A percentile compares a stretch with the other conserved stretches of the same genome.
These are phyloP conservation scores for Elasticomyces elasticus DNA, from an alignment of 495 filamentous ascomycete species.

Conservation along the genomic window DNA sequence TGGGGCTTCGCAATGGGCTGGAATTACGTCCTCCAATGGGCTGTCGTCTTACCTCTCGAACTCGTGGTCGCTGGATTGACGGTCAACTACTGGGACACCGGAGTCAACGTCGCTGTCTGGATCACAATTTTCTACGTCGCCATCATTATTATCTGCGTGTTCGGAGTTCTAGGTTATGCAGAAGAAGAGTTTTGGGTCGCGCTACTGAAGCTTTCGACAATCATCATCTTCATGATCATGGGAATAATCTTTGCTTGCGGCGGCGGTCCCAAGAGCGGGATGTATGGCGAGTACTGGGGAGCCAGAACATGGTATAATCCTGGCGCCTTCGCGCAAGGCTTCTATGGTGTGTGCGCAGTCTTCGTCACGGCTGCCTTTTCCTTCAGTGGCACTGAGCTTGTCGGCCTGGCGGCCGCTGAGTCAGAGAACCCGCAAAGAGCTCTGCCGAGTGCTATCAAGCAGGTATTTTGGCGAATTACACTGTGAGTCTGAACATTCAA, in stretches of 20 bases:
- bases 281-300: slow-evolving; percentile 31
- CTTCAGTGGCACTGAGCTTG: slow-evolving; percentile 51
- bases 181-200: slow-evolving; percentile 45
- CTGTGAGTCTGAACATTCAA: slow-evolving; percentile 15
- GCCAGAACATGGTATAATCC: slow-evolving; percentile 40
- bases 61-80: slow-evolving; percentile 34
- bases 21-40: slow-evolving; percentile 35
- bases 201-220: slow-evolving; percentile 41
- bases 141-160: slow-evolving; percentile 37
- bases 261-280: slow-evolving; percentile 32
- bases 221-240: slow-evolving; percentile 38
- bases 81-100: slow-evolving; percentile 47
- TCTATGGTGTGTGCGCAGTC: slow-evolving; percentile 57
- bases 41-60: slow-evolving; percentile 30
- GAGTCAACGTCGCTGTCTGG: slow-evolving; percentile 49
- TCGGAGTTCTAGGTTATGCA: slow-evolving; percentile 43
- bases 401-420: slow-evolving; percentile 41
- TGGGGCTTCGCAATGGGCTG: slow-evolving; percentile 39
- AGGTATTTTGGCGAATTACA: slow-evolving; percentile 43
- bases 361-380: slow-evolving; percentile 60
- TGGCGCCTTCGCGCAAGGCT: slow-evolving; percentile 57
- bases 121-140: slow-evolving; percentile 43
- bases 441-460: slow-evolving; percentile 37
- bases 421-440: slow-evolving; percentile 37
- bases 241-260: slow-evolving; percentile 25